phyloP scores from a whole-genome alignment of 1,139 yeast genomes.

The Kodamaea suecica region DNA sequence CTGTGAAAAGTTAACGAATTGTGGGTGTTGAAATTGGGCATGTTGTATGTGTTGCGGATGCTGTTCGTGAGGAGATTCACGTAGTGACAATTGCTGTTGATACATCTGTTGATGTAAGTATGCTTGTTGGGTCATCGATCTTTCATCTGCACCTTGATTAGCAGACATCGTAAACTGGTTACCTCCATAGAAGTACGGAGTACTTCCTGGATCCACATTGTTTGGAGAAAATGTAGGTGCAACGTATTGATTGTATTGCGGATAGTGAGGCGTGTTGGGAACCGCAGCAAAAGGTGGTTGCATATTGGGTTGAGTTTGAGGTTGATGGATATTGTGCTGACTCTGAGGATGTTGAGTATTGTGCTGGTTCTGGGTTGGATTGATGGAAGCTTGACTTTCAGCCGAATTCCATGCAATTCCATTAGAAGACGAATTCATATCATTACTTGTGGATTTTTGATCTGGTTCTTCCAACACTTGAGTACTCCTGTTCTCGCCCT shows the following conservation, averaged over 20 bases:
- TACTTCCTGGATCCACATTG: conserved; percentile 6
- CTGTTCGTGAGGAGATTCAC: conserved; percentile 3
- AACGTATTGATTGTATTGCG: conserved; percentile 5
- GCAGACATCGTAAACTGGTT: neutral
- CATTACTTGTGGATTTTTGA: no score
- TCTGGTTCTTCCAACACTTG: no score
- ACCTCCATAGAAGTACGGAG: conserved; percentile 8
- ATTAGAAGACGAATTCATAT: no score
- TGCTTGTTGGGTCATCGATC: neutral
- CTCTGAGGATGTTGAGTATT: no score
- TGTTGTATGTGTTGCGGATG: neutral
- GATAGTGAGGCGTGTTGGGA: conserved; percentile 2
- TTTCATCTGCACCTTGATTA: conserved; percentile 2
- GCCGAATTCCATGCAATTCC: no score
- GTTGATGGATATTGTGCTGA: no score
- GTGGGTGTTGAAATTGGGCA: conserved; percentile 3
- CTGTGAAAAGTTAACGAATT: neutral
- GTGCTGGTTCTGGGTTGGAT: no score
- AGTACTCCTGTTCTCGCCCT: no score
- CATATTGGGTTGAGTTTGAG: neutral
- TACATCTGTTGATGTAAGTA: conserved; percentile 4
- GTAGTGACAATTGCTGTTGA: conserved; percentile 4
- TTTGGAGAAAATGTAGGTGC: conserved; percentile 5
- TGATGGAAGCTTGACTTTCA: no score
- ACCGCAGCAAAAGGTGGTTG: conserved; percentile 1